Conservation (phyloP, 495 filamentous ascomycete species). For the Aspergillus bridgeri region DNA sequence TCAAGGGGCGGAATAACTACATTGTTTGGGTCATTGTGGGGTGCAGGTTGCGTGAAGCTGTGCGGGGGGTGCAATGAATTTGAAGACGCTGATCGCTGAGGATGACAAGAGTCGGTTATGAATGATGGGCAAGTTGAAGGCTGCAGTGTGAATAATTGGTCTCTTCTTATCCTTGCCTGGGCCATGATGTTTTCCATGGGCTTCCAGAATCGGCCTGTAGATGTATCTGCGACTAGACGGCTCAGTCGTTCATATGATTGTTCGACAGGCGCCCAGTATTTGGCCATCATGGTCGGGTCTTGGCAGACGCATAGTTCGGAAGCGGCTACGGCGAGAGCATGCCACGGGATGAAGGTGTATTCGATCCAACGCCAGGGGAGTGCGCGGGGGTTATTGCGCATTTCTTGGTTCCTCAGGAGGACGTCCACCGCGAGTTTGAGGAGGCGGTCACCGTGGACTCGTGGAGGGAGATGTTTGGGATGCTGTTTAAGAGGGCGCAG, state of each 20-base stretch:
- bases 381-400: conserved; percentile 22
- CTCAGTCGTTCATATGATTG: conserved; percentile 52
- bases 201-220: conserved; percentile 62
- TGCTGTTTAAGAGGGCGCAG: conserved; percentile 30
- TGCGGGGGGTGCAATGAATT: too few relatives aligned
- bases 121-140: not conserved
- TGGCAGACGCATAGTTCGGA: conserved; percentile 70
- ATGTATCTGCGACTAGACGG: conserved; percentile 48
- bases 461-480: conserved; percentile 25
- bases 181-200: conserved; percentile 66
- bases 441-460: conserved; percentile 23
- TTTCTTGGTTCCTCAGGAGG: conserved; percentile 22
- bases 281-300: conserved; percentile 57
- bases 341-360: conserved; percentile 44
- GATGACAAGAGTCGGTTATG: not conserved
- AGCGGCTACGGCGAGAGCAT: conserved; percentile 48
- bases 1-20: not conserved
- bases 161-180: conserved; percentile 28
- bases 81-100: not conserved
- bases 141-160: conserved; percentile 5
- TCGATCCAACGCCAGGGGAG: conserved; percentile 39
- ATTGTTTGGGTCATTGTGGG: not conserved
- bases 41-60: too few relatives aligned
- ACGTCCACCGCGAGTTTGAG: conserved; percentile 31
- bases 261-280: conserved; percentile 71